Percentiles rank a stretch among this genome's conserved stretches.
Conservation (phyloP, 352 stramenopile species). For the Globisporangium parvum region DNA sequence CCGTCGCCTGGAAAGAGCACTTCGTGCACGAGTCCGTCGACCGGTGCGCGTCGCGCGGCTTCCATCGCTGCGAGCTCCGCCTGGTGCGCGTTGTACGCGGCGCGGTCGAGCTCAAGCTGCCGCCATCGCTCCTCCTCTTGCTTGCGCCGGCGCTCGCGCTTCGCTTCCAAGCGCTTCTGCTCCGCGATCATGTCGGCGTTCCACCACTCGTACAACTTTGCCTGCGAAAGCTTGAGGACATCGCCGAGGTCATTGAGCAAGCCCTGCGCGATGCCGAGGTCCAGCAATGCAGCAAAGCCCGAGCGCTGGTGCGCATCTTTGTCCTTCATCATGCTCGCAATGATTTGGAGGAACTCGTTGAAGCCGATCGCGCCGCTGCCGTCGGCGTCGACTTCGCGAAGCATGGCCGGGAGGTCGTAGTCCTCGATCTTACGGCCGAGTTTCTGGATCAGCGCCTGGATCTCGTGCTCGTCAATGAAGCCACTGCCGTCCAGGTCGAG, state of each 20-base stretch:
- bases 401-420: constrained; percentile 49
- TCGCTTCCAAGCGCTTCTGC: constrained; percentile 50
- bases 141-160: constrained; percentile 40
- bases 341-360: constrained; percentile 67
- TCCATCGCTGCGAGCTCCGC: constrained; percentile 37
- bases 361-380: constrained; percentile 63
- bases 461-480: constrained; percentile 60
- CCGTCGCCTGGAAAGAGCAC: constrained; percentile 53
- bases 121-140: constrained; percentile 40
- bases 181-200: constrained; percentile 63
- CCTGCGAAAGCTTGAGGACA: constrained; percentile 39
- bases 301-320: constrained; percentile 21
- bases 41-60: constrained; percentile 24
- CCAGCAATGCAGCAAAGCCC: constrained; percentile 44
- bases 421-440: constrained; percentile 36
- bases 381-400: constrained; percentile 61
- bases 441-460: constrained; percentile 54
- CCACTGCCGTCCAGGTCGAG: constrained; percentile 64
- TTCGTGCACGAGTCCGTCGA: constrained; percentile 44
- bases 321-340: constrained; percentile 47
- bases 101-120: constrained; percentile 37
- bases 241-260: constrained; percentile 60
- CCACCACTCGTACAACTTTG: constrained; percentile 56
- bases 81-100: constrained; percentile 35
- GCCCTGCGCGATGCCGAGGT: constrained; percentile 54